These are phyloP conservation scores for Lentinula boryana DNA, from an alignment of 768 basidiomycete species.

Conservation along the genomic window DNA sequence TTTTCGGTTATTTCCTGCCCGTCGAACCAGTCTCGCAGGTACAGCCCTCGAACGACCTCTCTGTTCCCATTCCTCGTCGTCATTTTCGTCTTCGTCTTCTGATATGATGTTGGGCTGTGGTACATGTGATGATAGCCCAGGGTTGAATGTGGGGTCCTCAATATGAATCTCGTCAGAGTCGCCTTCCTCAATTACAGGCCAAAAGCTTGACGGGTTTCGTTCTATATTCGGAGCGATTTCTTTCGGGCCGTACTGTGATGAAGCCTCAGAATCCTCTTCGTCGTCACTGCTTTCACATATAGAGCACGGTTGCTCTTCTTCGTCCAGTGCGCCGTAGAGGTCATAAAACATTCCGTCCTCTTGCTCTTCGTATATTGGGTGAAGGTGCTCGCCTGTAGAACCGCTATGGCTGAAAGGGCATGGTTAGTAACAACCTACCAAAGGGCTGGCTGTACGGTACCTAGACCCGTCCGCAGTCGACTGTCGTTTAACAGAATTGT, in stretches of 20 bases:
- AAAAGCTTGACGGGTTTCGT: not conserved
- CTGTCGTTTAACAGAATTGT: not conserved
- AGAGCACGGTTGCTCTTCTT: not conserved
- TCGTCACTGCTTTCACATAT: not conserved
- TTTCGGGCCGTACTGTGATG: not conserved
- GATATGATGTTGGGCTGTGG: not conserved
- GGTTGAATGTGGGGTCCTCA: not conserved
- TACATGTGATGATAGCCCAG: not conserved
- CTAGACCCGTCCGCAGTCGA: not conserved
- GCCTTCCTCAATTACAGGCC: conserved; percentile 3
- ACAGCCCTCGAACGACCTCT: conserved; percentile 5
- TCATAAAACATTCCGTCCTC: conserved; percentile 1
- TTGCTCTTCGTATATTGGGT: not conserved
- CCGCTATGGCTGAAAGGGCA: not conserved
- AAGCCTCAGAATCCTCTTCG: not conserved
- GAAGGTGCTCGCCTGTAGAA: not conserved
- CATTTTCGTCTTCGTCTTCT: not conserved
- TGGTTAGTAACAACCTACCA: too few relatives aligned
- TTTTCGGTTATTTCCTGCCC: not conserved
- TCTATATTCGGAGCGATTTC: not conserved
- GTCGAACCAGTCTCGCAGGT: not conserved
- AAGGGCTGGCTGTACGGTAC: not conserved
- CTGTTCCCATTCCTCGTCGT: not conserved
- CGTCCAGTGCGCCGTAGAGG: not conserved
- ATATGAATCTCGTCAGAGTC: not conserved